These are phyloP conservation scores for Aspergillus niger DNA, from an alignment of 2,329 filamentous ascomycete genomes.

Conservation along the genomic window DNA sequence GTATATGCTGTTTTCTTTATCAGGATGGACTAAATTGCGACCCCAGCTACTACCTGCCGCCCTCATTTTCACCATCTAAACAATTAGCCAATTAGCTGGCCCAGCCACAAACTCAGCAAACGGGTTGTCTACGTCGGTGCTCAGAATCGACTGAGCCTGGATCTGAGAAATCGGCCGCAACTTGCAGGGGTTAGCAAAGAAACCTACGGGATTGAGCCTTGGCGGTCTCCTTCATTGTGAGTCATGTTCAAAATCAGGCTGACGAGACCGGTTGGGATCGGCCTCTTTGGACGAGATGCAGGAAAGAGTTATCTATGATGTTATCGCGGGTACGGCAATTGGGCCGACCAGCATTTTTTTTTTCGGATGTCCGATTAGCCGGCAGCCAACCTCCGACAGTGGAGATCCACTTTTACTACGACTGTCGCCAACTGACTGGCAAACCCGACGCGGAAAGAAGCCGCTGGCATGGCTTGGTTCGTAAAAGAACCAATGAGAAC, in stretches of 20 bases:
- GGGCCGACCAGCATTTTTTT: not conserved
- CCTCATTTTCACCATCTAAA: not conserved
- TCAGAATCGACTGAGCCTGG: not conserved
- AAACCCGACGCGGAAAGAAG: not conserved
- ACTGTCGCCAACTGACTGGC: not conserved
- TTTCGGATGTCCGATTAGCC: slow-evolving; percentile 10
- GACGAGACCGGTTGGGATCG: not conserved
- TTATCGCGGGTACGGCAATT: not conserved
- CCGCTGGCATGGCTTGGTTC: slow-evolving; percentile 1
- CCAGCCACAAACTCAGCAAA: not conserved
- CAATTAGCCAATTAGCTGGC: not conserved
- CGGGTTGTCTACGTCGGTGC: not conserved
- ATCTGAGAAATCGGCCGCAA: not conserved
- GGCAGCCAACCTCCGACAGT: slow-evolving; percentile 3
- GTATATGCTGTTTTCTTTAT: not conserved
- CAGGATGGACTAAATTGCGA: not conserved
- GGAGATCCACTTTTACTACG: slow-evolving; percentile 6
- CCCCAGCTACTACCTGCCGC: not conserved
- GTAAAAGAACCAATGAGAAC: not conserved
- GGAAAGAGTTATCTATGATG: not conserved
- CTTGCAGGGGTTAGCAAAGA: not conserved
- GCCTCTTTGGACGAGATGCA: not conserved
- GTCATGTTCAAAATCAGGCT: not conserved
- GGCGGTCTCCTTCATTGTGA: not conserved
- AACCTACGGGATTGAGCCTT: not conserved